Conservation (phyloP, 345 rosid genomes). For the Acer yangbiense region DNA sequence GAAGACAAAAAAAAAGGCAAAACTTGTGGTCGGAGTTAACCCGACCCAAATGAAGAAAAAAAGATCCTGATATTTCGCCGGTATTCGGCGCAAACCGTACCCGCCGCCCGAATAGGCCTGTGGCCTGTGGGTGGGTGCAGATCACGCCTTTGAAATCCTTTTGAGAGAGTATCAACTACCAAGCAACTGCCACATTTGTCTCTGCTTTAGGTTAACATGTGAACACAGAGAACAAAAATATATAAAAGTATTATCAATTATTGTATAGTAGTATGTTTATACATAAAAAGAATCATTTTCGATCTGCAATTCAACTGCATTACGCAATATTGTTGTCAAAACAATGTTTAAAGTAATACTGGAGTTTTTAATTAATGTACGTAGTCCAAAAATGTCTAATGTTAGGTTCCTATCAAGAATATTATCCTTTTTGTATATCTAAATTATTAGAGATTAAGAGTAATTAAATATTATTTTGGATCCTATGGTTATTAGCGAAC, state of each 20-base stretch:
- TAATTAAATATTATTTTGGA: too few relatives aligned
- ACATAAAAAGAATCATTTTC: not conserved
- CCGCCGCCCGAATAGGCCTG: slow-evolving; percentile 20
- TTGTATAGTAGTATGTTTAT: not conserved
- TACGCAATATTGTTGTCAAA: not conserved
- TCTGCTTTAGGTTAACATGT: slow-evolving; percentile 18
- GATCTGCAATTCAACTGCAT: slow-evolving; percentile 12
- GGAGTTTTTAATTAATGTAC: not conserved
- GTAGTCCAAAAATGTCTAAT: not conserved
- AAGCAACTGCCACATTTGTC: slow-evolving; percentile 18
- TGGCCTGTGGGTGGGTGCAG: not conserved
- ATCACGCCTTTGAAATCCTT: slow-evolving; percentile 20
- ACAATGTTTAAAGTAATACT: not conserved
- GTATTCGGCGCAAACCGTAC: slow-evolving; percentile 25
- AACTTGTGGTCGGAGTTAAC: slow-evolving; percentile 10
- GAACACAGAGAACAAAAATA: too few relatives aligned
- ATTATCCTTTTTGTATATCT: too few relatives aligned
- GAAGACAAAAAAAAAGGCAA: not conserved
- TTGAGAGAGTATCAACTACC: not conserved
- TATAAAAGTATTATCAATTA: not conserved
- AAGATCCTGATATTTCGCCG: slow-evolving; percentile 16
- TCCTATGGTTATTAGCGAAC: too few relatives aligned
- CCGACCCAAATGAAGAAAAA: slow-evolving; percentile 6
- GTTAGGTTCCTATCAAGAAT: too few relatives aligned
- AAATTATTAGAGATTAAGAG: too few relatives aligned